Conservation (phyloP, 805 yeast species). For the Ogataea pignaliae region DNA sequence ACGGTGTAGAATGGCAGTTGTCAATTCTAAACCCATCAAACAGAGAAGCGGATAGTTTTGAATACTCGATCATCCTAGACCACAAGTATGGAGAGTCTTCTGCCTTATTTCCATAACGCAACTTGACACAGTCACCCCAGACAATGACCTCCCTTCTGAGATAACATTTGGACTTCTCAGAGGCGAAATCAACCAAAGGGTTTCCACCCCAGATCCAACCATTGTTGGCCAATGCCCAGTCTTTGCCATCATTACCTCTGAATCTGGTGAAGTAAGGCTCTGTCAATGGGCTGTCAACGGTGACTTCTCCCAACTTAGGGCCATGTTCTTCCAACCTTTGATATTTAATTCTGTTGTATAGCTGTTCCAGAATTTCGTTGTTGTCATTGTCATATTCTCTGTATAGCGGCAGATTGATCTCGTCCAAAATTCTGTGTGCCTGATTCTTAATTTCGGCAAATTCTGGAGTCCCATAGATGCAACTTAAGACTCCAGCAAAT, state of each 20-base stretch:
- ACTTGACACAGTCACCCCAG: slow-evolving; percentile 96
- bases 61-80: slow-evolving; percentile 80
- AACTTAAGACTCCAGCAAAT: slow-evolving; percentile 49
- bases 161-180: slow-evolving; percentile 71
- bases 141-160: slow-evolving; percentile 88
- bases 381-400: slow-evolving; percentile 72
- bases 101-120: slow-evolving; percentile 74
- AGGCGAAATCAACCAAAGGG: slow-evolving; percentile 91
- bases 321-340: slow-evolving; percentile 77
- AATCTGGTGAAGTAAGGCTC: slow-evolving; percentile 89
- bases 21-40: slow-evolving; percentile 91
- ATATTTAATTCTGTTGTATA: slow-evolving; percentile 72
- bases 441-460: slow-evolving; percentile 32
- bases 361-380: slow-evolving; percentile 57
- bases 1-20: slow-evolving; percentile 93
- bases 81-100: slow-evolving; percentile 87
- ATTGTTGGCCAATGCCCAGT: slow-evolving; percentile 81
- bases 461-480: slow-evolving; percentile 29
- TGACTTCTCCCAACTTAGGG: slow-evolving; percentile 69
- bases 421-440: slow-evolving; percentile 61
- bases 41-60: slow-evolving; percentile 61
- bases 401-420: slow-evolving; percentile 71
- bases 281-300: slow-evolving; percentile 54
- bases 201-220: slow-evolving; percentile 99
- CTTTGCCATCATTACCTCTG: slow-evolving; percentile 44